Conservation (phyloP, 148 eudicot genomes). For the Cornus controversa region DNA sequence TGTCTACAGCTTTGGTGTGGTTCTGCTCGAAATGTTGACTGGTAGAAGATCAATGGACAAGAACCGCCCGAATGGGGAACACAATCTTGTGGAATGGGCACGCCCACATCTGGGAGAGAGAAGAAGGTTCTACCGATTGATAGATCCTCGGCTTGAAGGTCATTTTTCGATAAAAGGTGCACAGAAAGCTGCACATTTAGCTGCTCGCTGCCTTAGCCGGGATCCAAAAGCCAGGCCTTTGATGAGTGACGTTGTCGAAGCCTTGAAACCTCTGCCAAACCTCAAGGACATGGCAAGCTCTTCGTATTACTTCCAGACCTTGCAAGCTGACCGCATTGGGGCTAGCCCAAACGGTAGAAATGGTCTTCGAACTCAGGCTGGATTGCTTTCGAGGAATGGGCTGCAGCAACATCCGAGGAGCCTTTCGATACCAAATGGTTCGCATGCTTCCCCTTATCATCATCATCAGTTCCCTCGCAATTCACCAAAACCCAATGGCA, state of each 20-base stretch:
- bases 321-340: constrained; percentile 56
- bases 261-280: constrained; percentile 59
- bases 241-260: constrained; percentile 72
- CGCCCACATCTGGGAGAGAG: constrained; percentile 67
- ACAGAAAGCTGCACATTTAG: constrained; percentile 70
- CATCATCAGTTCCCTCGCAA: constrained; percentile 48
- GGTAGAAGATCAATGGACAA: constrained; percentile 89
- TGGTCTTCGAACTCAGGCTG: constrained; percentile 30
- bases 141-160: constrained; percentile 79
- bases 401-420: constrained; percentile 59
- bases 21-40: constrained; percentile 67
- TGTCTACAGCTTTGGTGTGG: constrained; percentile 79
- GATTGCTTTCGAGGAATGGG: constrained; percentile 41
- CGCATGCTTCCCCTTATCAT: constrained; percentile 69
- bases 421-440: constrained; percentile 66
- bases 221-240: constrained; percentile 69
- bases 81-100: constrained; percentile 81
- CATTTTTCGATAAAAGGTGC: constrained; percentile 78
- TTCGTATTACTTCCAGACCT: constrained; percentile 60
- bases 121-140: constrained; percentile 59
- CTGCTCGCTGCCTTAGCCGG: constrained; percentile 74
- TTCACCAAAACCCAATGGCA: constrained; percentile 66
- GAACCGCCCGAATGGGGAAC: constrained; percentile 73
- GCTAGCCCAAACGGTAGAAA: constrained; percentile 51
- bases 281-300: constrained; percentile 82